These are phyloP conservation scores for Coniferiporia sulphurascens DNA, from an alignment of 1,284 basidiomycete genomes.

Conservation along the genomic window DNA sequence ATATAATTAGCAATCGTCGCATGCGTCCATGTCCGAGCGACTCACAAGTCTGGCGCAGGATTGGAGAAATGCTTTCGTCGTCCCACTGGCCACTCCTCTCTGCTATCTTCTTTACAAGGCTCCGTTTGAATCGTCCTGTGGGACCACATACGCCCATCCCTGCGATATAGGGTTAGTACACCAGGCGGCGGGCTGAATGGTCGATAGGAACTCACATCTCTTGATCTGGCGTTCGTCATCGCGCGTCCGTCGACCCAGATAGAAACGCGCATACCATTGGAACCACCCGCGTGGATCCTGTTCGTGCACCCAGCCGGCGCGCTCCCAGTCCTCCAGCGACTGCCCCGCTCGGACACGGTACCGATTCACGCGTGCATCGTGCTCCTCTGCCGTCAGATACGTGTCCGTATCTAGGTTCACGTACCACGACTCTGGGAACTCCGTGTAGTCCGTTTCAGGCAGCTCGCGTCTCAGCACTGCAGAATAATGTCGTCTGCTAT, in stretches of 20 bases:
- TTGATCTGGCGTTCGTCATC: conserved; percentile 40
- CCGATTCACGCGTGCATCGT: conserved; percentile 32
- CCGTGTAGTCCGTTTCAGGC: conserved; percentile 20
- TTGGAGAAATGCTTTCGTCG: conserved; percentile 21
- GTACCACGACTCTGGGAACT: conserved; percentile 17
- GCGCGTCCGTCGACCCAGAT: conserved; percentile 34
- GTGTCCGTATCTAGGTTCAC: conserved; percentile 6
- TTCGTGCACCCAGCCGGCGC: conserved; percentile 37
- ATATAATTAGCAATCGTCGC: conserved; percentile 20
- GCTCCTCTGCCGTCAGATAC: conserved; percentile 23
- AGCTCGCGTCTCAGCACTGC: conserved; percentile 7
- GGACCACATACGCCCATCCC: conserved; percentile 40
- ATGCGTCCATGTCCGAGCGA: too few relatives aligned
- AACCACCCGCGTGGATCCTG: conserved; percentile 42
- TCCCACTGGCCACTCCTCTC: conserved; percentile 28
- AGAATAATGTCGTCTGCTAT: conserved; percentile 18
- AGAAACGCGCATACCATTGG: conserved; percentile 39
- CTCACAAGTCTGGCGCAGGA: conserved; percentile 17
- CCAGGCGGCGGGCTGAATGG: not conserved
- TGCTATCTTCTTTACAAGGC: conserved; percentile 34
- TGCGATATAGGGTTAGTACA: conserved; percentile 12
- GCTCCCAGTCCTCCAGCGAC: conserved; percentile 38
- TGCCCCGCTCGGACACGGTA: conserved; percentile 38
- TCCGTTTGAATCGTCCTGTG: conserved; percentile 33
- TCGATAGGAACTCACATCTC: conserved; percentile 28